A percentile compares a stretch with the other conserved stretches of the same genome.
Conservation (phyloP, 768 basidiomycete genomes). For the Pleurotus eryngii region DNA sequence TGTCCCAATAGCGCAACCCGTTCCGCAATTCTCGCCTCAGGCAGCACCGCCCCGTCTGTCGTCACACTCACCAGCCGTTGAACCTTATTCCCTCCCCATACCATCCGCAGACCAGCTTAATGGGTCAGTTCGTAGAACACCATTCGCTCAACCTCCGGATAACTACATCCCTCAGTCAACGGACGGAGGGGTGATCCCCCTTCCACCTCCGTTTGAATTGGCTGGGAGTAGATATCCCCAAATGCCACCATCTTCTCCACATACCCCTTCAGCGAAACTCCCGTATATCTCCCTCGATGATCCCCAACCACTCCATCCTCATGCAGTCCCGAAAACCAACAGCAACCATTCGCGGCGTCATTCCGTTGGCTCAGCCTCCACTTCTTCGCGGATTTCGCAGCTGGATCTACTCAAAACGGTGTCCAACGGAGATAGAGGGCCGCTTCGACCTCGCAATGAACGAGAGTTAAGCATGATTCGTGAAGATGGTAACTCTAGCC, state of each 20-base stretch:
- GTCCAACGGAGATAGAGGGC: not conserved
- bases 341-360: constrained; percentile 1
- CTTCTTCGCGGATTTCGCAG: constrained; percentile 33
- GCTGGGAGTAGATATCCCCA: constrained; percentile 1
- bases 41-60: not conserved
- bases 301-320: not conserved
- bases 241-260: not conserved
- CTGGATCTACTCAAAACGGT: constrained; percentile 21
- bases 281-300: not conserved
- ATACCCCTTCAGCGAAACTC: not conserved
- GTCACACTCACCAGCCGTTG: not conserved
- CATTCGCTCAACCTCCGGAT: constrained; percentile 3
- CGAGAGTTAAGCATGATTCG: constrained; percentile 1
- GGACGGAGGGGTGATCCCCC: not conserved
- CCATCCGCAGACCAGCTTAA: not conserved
- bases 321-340: not conserved
- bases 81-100: not conserved
- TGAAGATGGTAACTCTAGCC: not conserved
- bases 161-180: constrained; percentile 7
- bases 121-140: not conserved
- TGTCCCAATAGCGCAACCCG: constrained; percentile 1
- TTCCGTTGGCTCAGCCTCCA: constrained; percentile 19
- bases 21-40: not conserved
- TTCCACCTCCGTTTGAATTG: constrained; percentile 1
- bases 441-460: not conserved